Base-by-base conservation (phyloP, 2,329 filamentous ascomycete genomes). In the Lecanicillium sp. region DNA sequence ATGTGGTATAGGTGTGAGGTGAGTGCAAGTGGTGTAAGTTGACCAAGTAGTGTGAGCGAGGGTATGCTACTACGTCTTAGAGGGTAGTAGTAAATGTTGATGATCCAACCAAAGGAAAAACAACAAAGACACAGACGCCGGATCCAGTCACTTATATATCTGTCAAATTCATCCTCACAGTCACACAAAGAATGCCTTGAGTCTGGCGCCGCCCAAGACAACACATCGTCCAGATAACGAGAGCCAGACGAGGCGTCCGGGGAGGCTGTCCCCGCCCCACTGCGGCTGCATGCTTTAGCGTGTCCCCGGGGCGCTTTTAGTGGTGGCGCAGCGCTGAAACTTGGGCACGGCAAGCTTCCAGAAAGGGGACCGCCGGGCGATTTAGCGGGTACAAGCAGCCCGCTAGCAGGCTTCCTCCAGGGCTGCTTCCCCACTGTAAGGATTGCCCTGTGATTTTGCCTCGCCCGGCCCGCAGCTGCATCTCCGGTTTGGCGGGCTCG, bases 381-480 rank as follows among this genome's bases (percentile, higher is more conserved):
- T n/a, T n/a, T n/a, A n/a, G n/a, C n/a, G n/a, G n/a, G n/a, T n/a
- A n/a, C n/a, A n/a, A n/a, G n/a, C n/a, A n/a, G n/a, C n/a, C n/a
- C n/a, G n/a, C n/a, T n/a, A n/a, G n/a, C n/a, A n/a, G n/a, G n/a
- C n/a, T n/a, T n/a, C n/a, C n/a, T n/a, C n/a, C n/a, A n/a, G n/a
- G n/a, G n/a, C n/a, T n/a, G n/a, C n/a, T n/a, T n/a, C n/a, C n/a
- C n/a, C n/a, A n/a, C n/a, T n/a, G n/a, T n/a, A n/a, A n/a, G n/a
- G n/a, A n/a, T n/a, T n/a, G n/a, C n/a, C n/a, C n/a, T n/a, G n/a
- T n/a, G 23, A 10, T 23, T 26, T 11, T 41, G 38, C 38, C 32
- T 14, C 32, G 42, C 42, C 3, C 48, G 54, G n/a, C 49, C 64
- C 7, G 30, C 32, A 4, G 19, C 23, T 20, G 2, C 41, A 44